Conservation (phyloP, 2,329 filamentous ascomycete species). For the Cladophialophora chaetospira region DNA sequence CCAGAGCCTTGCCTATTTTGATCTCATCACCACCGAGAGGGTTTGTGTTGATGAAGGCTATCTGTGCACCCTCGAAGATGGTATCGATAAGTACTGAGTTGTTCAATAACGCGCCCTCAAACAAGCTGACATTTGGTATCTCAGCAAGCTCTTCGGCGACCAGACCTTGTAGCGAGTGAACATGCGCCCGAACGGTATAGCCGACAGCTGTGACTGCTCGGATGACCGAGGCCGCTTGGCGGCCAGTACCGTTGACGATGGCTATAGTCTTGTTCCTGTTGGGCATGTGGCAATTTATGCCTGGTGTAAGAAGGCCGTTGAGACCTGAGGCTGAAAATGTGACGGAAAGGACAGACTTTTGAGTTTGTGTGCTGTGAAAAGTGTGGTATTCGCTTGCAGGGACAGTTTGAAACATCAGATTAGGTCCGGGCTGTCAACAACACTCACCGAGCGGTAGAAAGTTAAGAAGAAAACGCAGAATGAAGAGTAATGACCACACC, state of each 20-base stretch:
- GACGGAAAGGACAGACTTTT: neutral
- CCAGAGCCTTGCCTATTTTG: constrained; percentile 81
- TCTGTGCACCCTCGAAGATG: constrained; percentile 79
- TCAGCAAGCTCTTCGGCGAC: constrained; percentile 82
- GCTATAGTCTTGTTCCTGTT: constrained; percentile 71
- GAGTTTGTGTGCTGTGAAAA: neutral
- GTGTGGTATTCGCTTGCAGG: neutral
- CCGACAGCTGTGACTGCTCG: constrained; percentile 91
- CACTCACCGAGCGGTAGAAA: neutral
- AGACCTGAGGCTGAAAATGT: constrained; percentile 1
- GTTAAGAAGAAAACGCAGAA: neutral
- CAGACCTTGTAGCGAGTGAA: constrained; percentile 82
- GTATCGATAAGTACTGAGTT: constrained; percentile 72
- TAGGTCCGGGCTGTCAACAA: neutral
- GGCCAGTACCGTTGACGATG: constrained; percentile 92
- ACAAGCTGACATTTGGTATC: constrained; percentile 77
- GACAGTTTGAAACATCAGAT: neutral
- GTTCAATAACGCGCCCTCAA: constrained; percentile 68
- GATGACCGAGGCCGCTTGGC: constrained; percentile 93
- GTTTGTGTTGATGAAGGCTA: constrained; percentile 97
- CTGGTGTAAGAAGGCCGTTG: neutral
- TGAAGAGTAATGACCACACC: neutral
- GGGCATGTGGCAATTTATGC: constrained; percentile 28
- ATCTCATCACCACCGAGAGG: constrained; percentile 90
- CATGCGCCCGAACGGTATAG: constrained; percentile 88